Percentiles rank a stretch among this genome's conserved stretches.
These are phyloP conservation scores for Trypanosoma cruzi DNA, from an alignment of 208 protist genomes.

Conservation along the genomic window DNA sequence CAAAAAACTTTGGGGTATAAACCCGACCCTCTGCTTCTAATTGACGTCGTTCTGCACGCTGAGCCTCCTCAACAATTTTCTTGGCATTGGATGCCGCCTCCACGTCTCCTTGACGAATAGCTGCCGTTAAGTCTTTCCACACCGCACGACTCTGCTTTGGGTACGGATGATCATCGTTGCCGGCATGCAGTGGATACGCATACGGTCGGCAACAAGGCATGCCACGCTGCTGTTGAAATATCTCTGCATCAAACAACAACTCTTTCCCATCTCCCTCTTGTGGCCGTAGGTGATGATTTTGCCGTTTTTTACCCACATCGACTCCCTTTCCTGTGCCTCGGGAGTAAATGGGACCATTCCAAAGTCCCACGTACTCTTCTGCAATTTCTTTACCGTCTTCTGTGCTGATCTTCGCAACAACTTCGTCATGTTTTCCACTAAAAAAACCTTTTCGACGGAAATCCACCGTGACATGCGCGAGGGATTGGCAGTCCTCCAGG, in stretches of 20 bases:
- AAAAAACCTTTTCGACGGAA: conserved; percentile 31
- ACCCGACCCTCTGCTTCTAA: conserved; percentile 2
- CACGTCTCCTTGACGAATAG: conserved; percentile 21
- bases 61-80: conserved; percentile 21
- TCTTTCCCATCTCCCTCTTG: background rate
- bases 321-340: background rate
- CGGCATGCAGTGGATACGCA: background rate
- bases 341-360: conserved; percentile 13
- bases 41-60: conserved; percentile 16
- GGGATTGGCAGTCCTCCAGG: conserved; percentile 19
- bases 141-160: conserved; percentile 22
- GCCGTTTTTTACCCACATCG: background rate
- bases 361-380: conserved; percentile 20
- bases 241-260: conserved; percentile 21
- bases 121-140: conserved; percentile 22
- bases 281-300: background rate
- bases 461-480: conserved; percentile 8
- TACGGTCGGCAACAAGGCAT: conserved; percentile 4
- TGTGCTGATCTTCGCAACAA: conserved; percentile 14
- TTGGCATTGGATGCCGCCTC: conserved; percentile 24
- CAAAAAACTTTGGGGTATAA: conserved; percentile 23
- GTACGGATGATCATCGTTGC: background rate
- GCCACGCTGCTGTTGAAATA: conserved; percentile 2
- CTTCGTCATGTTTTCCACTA: conserved; percentile 23
- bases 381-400: conserved; percentile 3